phyloP scores from a whole-genome alignment of 2,329 filamentous ascomycete genomes.

The Aspergillus fumigatus region DNA sequence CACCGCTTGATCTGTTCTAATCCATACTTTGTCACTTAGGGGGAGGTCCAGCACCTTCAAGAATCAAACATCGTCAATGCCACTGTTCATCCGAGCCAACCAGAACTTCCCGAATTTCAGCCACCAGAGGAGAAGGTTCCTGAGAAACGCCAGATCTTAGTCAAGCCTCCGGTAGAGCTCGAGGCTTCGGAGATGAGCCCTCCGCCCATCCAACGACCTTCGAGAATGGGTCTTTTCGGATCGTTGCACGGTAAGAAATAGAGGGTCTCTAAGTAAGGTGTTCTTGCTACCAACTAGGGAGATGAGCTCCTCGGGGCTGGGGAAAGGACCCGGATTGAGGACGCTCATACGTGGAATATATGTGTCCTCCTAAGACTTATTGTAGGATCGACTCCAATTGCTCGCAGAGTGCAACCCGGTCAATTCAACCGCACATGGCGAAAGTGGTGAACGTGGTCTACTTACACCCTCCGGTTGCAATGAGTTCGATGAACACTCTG shows the following conservation, averaged over 20 bases:
- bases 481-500: too few relatives aligned
- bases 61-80: background rate
- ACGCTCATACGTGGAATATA: background rate
- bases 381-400: background rate
- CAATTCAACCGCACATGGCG: background rate
- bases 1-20: background rate
- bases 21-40: background rate
- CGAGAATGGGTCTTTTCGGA: background rate
- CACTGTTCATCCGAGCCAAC: background rate
- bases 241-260: background rate
- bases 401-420: background rate
- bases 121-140: background rate
- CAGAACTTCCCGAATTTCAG: background rate
- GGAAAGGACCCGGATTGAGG: too few relatives aligned
- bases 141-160: background rate
- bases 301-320: background rate
- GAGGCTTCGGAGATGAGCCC: background rate
- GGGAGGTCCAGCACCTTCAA: background rate
- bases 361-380: too few relatives aligned
- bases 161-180: background rate
- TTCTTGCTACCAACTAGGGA: background rate
- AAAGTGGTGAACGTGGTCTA: background rate
- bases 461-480: background rate
- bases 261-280: background rate
- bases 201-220: background rate